These are phyloP conservation scores for Mycena chlorophos DNA, from an alignment of 768 basidiomycete genomes.

Conservation along the genomic window DNA sequence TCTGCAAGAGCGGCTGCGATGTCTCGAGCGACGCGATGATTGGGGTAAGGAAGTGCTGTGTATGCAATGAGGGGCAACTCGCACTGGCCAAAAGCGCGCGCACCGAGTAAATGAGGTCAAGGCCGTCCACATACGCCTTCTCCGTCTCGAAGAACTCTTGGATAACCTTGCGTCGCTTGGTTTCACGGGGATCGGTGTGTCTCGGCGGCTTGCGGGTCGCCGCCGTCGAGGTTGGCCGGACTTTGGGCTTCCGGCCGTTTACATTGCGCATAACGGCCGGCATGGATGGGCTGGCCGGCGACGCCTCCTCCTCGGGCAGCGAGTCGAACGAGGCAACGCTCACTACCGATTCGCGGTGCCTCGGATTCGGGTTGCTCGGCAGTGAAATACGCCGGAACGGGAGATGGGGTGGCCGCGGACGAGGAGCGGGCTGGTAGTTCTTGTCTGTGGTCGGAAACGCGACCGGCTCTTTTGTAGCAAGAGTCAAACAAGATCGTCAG, in stretches of 20 bases:
- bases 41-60: constrained; percentile 78
- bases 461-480: constrained; percentile 12
- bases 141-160: constrained; percentile 83
- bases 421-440: constrained; percentile 32
- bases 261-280: constrained; percentile 35
- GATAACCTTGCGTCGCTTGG: constrained; percentile 69
- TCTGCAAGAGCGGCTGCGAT: constrained; percentile 64
- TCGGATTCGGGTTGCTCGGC: constrained; percentile 49
- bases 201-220: constrained; percentile 40
- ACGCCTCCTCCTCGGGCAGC: constrained; percentile 49
- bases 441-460: constrained; percentile 25
- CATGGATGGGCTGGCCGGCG: constrained; percentile 25
- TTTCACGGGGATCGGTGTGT: constrained; percentile 45
- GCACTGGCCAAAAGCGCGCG: constrained; percentile 26
- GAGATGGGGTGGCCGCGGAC: constrained; percentile 46
- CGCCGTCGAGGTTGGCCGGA: constrained; percentile 39
- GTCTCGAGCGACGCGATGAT: constrained; percentile 76
- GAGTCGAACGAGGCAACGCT: constrained; percentile 78
- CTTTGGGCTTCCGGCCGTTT: constrained; percentile 31
- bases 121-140: constrained; percentile 74
- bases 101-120: constrained; percentile 82
- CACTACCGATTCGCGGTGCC: constrained; percentile 63
- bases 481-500: constrained; percentile 19
- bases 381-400: constrained; percentile 67
- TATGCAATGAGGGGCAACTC: constrained; percentile 6